Evolutionary conservation across 2,329 filamentous ascomycete genomes (phyloP), one percentile per base, ranked within the genome.

Genomic region (Fusarium metavorans): DNA sequence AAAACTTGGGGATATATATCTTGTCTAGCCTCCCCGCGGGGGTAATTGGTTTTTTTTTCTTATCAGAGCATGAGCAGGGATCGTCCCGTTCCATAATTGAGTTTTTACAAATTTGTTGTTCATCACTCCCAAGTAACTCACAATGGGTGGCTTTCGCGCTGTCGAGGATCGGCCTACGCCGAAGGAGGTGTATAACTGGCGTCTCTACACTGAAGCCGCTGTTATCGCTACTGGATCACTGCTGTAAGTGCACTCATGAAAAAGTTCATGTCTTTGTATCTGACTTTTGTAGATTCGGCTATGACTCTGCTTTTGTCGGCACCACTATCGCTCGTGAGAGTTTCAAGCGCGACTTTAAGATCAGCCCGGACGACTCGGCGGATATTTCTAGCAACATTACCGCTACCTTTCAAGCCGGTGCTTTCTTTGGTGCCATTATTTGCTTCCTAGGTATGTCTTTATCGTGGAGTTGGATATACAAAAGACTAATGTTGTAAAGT

Each of bases 121-220:
- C 41, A 45, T 45, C 41, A 43, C 16, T 13, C 14, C 6, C 20
- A 45, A 7, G 7, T 34, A 41, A 43, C 60, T 58, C 59, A 73
- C 57, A 60, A 84, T 84, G 82, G 81, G 80, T 65, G 82, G 82
- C 32, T 80, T 87, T 73, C 84, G 85, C 60, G 87, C 86, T 41
- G 85, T 87, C 41, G 88, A 89, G 77, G 88, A 90, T 78, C 83
- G 88, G 73, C 88, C 88, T 30, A 90, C 87, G 71, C 88, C 88
- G 23, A 83, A 85, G 68, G 87, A 88, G 80, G 88, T 89, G 72
- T 88, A 88, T 80, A 89, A 88, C 71, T 87, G 84, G 84, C 82
- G 84, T 5, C 79, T 89, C 25, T 89, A 89, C 74, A 81, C 80
- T 7, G 84, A 86, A 56, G 84, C 86, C 0, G 76, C 84, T n/a